Evolutionary conservation across 179 eudicot species (phyloP), one percentile per base, ranked within the genome.

Genomic region (Camellia oleifera): DNA sequence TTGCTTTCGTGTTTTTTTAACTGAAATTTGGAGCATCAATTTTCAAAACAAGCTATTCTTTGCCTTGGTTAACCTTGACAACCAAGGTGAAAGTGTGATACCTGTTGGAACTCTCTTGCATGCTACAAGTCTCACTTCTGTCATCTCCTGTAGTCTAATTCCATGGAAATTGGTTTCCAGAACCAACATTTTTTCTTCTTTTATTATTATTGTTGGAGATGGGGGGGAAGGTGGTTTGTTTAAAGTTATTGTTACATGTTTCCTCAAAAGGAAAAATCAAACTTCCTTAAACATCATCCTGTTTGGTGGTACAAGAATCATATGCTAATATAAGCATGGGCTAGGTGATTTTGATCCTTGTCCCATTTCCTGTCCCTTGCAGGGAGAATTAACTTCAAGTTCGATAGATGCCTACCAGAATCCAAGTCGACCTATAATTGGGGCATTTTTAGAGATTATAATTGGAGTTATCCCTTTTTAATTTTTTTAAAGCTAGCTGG

Each of bases 1-100:
- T 26, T 72, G 26, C 58, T 72, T 15, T 72, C 60, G 11, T 72
- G 71, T 12, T 4, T 72, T 69, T 10, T 20, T 15, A 52, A 72
- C 44, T 72, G 58, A 72, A 72, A 50, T 71, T 9, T 4, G 56
- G 75, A 42, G 52, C 42, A 71, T 52, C 74, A 70, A 70, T 70
- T 1, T 42, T 48, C 50, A 69, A 69, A 44, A 46, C 54, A 69
- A 44, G 53, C 8, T 5, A 23, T 2, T 69, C 73, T 17, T 0
- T 11, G 63, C 5, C 63, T 58, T 58, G 63, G 1, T 46, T 45
- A 9, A 5, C 5, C n/a, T 67, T 67, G 5, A n/a, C 42, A 44
- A 32, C 73, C 45, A 5, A 45, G 53, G 53, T 45, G 20, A 50
- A 44, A 17, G 4, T 45, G 48, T 69, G 53, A 9, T 69, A 44